Base-by-base conservation (phyloP, 768 basidiomycete species). In the Russula vinacea region DNA sequence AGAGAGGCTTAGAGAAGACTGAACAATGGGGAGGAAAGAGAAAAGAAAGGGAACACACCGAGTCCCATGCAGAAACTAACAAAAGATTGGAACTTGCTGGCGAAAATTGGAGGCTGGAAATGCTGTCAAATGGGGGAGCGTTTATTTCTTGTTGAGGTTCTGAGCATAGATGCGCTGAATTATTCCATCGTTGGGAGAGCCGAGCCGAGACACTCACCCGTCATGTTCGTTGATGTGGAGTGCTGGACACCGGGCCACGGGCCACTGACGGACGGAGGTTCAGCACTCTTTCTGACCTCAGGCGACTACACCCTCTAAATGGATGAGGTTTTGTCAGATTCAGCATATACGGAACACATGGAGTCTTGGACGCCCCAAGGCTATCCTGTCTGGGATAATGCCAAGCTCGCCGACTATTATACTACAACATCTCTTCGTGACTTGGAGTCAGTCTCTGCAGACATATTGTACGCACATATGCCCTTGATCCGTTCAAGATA, bases 51-150 rank as follows among this genome's bases (percentile, higher is more conserved):
- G 65, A 54, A 70, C 83, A 68, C 60, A 84, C 84, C 26, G 90
- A 84, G 75, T 98, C 96, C 96, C 96, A 98, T 65, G 90, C 89
- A 14, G 92, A 85, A 19, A 90, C 91, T 0, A 98, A 77, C 1
- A 98, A 77, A 22, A 89, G 86, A 60, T 89, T 81, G 2, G 94
- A 87, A 73, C 89, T 84, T 3, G 81, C 80, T 1, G 93, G 90
- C 24, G 93, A 92, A 75, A 90, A 98, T 37, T 83, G 81, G 33
- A 98, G 77, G 44, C 85, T 81, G 2, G 92, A 90, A 56, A 96
- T 83, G 69, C 89, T 89, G 76, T 97, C 94, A 69, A 92, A 88
- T 0, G 93, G 93, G 0, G 92, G 86, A 0, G 87, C 85, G 7
- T 79, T 76, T 39, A 87, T 71, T 67, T 82, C 82, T 9, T 75